Conservation (phyloP, 176 grass and related monocot genomes). For the Oryza longistaminata region DNA sequence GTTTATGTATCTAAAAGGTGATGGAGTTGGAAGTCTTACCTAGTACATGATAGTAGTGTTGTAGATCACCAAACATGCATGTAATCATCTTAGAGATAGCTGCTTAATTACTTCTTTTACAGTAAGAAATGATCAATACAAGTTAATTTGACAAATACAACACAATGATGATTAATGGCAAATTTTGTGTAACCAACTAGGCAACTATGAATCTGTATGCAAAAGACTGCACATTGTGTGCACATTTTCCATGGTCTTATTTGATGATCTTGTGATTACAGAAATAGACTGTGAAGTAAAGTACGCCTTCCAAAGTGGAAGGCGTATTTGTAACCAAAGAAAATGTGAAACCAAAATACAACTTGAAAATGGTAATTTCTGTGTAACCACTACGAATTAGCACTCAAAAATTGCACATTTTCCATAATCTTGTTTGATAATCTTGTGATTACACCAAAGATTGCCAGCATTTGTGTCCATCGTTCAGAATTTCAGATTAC, state of each 20-base stretch:
- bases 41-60: not conserved
- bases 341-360: not conserved
- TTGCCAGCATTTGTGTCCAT: not conserved
- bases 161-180: not conserved
- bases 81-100: not conserved
- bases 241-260: not conserved
- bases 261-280: not conserved
- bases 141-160: slow-evolving; percentile 25
- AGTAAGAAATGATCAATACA: not conserved
- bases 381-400: not conserved
- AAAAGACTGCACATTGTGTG: no score
- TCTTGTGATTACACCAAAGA: not conserved
- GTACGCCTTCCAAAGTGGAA: no score
- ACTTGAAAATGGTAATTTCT: not conserved
- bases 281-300: no score
- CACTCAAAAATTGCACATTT: not conserved
- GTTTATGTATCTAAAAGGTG: not conserved
- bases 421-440: not conserved
- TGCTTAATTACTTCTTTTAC: not conserved
- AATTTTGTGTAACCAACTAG: not conserved
- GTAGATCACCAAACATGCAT: slow-evolving; percentile 35
- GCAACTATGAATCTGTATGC: not conserved
- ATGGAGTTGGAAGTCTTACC: not conserved
- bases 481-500: not conserved
- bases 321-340: not conserved